Base-by-base conservation (phyloP, 768 basidiomycete genomes). In the Roridomyces roridus region DNA sequence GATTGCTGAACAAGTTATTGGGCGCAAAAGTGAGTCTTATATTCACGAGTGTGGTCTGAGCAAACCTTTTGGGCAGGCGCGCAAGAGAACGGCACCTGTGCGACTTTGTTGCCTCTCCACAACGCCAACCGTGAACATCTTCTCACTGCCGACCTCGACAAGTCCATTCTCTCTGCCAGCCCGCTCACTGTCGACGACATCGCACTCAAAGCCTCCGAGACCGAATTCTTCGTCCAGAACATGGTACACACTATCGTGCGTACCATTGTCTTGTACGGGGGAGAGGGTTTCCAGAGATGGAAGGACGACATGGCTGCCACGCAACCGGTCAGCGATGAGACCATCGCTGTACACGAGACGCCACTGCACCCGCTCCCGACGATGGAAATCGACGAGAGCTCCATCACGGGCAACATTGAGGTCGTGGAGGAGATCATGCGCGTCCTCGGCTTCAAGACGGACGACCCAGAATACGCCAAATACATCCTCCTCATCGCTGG, bases 31-130 rank as follows among this genome's bases (percentile, higher is more conserved):
- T 63, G 36, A 40, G 62, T 53, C 2, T 34, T 21, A 10, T n/a
- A 8, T 40, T 14, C 11, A 5, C 0, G 34, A 23, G n/a, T 20
- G 11, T 17, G 17, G 9, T 29, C 25, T 9, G 37, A 31, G 7
- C 14, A 7, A 31, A 6, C 29, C 9, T 7, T 40, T 21, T 40
- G 6, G 17, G 25, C 9, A 56, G 67, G 60, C 48, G 46, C 70
- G 2, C 67, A 65, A 34, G 65, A 72, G 43, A 72, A 70, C 43
- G 70, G 71, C 0, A 74, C 71, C 2, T 72, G 70, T 46, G 66
- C 65, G 1, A 71, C 72, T 0, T 39, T 60, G 0, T 58, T 65
- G 8, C 50, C 57, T 0, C 57, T 72, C 0, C 66, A 50, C 15
- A 50, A 60, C 2, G 67, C 67, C 1, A 25, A 31, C 0, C 23